Base-by-base conservation (phyloP, 2,329 filamentous ascomycete species). In the Coleophoma crateriformis region DNA sequence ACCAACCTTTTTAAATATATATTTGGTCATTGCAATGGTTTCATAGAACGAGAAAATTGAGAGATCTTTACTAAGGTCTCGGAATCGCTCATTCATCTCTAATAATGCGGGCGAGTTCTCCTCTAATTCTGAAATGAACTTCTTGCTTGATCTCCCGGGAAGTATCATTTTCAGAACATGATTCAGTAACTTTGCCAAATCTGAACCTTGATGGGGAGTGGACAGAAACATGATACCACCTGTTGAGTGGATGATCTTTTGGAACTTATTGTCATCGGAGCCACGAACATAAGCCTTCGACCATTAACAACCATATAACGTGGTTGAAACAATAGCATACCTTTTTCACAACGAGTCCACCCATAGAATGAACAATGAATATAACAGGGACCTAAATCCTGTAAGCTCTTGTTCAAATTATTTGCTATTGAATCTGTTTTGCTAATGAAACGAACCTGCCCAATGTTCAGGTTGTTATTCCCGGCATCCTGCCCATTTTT, bases 31-130 rank as follows among this genome's bases (percentile, higher is more conserved):
- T 14, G 58, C 58, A 17, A 66, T 53, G 0, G 69, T 74, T 53
- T 76, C 73, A 52, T 72, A 74, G 51, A 76, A 75, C 0, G 71
- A 74, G 57, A 65, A 65, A 6, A 75, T 58, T 2, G 62, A 55
- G 1, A 75, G 50, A 15, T 61, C 58, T 3, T 59, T 53, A 0
- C 66, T 65, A 50, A 68, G 56, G 44, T 73, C 65, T 1, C 68
- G 67, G 52, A 77, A 77, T 32, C 67, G 56, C 3, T 75, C 69
- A 54, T 77, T 76, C 48, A 76, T 66, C 3, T 65, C 58, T 41
- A 65, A 54, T 8, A 75, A 46, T 1, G 64, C 51, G 4, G 52
- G 49, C 4, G 72, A 71, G 45, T 65, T 66, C 8, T 58, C 57
- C 11, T 58, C 56, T 3, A 77, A 55, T 22, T 76, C 70, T 1